phyloP scores from a whole-genome alignment of 2,329 filamentous ascomycete genomes.

The Sporothrix globosa region DNA sequence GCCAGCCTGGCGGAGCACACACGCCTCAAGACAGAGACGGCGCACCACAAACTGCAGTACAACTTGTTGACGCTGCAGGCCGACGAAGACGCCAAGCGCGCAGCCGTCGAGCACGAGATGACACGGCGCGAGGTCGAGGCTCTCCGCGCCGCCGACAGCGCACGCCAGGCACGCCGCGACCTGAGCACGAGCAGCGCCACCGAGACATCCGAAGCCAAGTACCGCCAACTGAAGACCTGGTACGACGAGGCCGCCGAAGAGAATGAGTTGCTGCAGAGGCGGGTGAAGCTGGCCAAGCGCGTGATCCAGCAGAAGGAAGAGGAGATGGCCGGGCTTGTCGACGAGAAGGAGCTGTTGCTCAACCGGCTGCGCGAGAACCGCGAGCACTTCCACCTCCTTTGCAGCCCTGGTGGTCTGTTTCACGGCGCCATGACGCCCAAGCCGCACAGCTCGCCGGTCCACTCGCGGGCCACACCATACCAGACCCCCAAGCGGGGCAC shows the following conservation, averaged over 20 bases:
- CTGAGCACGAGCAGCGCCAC: conserved; percentile 48
- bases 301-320: conserved; percentile 78
- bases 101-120: conserved; percentile 90
- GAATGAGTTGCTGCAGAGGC: conserved; percentile 64
- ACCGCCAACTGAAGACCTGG: conserved; percentile 65
- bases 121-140: conserved; percentile 86
- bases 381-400: conserved; percentile 79
- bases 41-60: conserved; percentile 89
- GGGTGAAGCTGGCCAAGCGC: conserved; percentile 74
- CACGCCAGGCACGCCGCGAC: conserved; percentile 62
- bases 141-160: conserved; percentile 72
- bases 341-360: conserved; percentile 76
- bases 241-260: conserved; percentile 69
- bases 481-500: conserved; percentile 51
- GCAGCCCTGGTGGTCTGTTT: conserved; percentile 71
- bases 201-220: conserved; percentile 59
- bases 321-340: conserved; percentile 68
- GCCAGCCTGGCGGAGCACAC: conserved; percentile 59
- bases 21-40: conserved; percentile 75
- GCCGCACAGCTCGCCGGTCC: conserved; percentile 50
- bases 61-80: conserved; percentile 83
- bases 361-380: conserved; percentile 87
- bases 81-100: conserved; percentile 80
- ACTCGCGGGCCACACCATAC: conserved; percentile 54
- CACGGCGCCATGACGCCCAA: conserved; percentile 65